Evolutionary conservation across 2,329 filamentous ascomycete genomes (phyloP), one percentile per base, ranked within the genome.

Genomic region (Aspergillus thermomutatus): DNA sequence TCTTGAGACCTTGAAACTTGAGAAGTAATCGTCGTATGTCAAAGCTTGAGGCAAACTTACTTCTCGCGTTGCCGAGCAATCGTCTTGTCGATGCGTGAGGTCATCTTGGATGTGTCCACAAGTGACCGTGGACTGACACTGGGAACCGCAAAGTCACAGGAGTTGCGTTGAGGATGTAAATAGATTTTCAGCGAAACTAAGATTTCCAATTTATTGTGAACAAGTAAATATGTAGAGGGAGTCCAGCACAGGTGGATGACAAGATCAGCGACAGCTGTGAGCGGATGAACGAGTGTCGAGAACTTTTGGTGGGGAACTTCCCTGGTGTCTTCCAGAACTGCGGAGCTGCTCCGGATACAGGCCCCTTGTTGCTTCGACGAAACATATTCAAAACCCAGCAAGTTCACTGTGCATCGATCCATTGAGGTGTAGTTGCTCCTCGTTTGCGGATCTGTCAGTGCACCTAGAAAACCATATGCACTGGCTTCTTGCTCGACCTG

Each of bases 31-130:
- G 19, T 48, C 6, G 46, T 48, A 48, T 26, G 10, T 26, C 11
- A 50, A 40, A 53, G 27, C 17, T 53, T 9, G 26, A n/a, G 34
- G 26, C 21, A 46, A 19, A 63, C 68, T 60, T 78, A 89, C 87
- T 87, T 93, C 76, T 89, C 82, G 78, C 93, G 90, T 73, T 97
- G 87, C 54, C 87, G 83, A 60, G 84, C 83, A 66, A 90, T 86
- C 47, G 87, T 88, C 76, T 89, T 89, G 60, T 88, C 85, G 55
- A 90, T 88, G 21, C 69, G 69, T 51, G 75, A 76, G 50, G 74
- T 75, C 75, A 77, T 77, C 47, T 53, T 67, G 52, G 5, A 43
- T 50, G 34, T 50, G n/a, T n/a, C 9, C 17, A 31, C 51, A 53
- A 31, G 51, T 27, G 26, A 40, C 34, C 10, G 37, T 37, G 43